Evolutionary conservation across 2,329 filamentous ascomycete genomes (phyloP), one percentile per base, ranked within the genome.

Genomic region (Nemania sp.): DNA sequence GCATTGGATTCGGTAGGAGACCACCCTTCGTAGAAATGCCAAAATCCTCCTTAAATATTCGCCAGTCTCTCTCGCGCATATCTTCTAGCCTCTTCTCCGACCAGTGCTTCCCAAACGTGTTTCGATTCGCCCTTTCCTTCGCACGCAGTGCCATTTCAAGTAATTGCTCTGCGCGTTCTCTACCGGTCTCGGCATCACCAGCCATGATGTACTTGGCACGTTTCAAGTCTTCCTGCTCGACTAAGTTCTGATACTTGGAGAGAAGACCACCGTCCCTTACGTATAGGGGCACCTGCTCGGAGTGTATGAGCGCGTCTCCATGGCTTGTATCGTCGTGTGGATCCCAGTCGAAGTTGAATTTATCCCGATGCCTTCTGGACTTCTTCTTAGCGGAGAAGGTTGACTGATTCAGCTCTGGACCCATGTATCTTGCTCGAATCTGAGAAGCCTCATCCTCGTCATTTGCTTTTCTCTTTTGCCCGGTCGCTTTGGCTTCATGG

Each of bases 281-380:
- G 60, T 85, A 87, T 3, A 86, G 83, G 64, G 90, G 85, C 2
- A 86, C 81, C 40, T 85, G 82, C 25, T 87, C 80, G 52, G 89
- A 83, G 74, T 96, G 96, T 40, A 95, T 82, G 0, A 91, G 90
- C 69, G 97, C 93, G 72, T 92, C 90, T 68, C 91, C 89, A 51
- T 78, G 84, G 66, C 89, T 94, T 0, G 95, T 99, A 75, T 99
- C 95, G 73, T 99, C 95, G 63, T 96, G 91, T 1, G 87, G 85
- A 68, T 97, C 96, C 95, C 95, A 99, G 70, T 96, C 95, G 70
- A 99, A 99, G 71, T 97, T 99, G 80, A 99, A 99, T 75, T 99
- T 98, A 77, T 97, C 94, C 1, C 91, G 95, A 1, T 92, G 96
- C 63, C 94, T 85, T 79, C 91, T 90, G 58, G 94, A 86, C 81